Evolutionary conservation across 805 yeast species (phyloP), one percentile per base, ranked within the genome.

Genomic region (Schwanniomyces sp.): DNA sequence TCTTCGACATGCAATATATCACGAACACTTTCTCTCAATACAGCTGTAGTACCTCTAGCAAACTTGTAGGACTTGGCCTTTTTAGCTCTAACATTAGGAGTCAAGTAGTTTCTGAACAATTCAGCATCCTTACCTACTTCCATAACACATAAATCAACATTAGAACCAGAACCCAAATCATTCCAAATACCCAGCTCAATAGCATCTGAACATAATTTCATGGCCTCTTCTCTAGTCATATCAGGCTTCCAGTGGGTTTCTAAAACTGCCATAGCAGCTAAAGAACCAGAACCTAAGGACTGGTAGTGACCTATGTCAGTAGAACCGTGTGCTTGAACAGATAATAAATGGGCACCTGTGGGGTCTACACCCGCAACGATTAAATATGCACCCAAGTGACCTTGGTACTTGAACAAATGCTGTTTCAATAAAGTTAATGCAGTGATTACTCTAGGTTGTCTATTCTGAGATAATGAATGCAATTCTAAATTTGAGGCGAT

Each of bases 301-400:
- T 86, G 88, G 68, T 91, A 94, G 59, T 83, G 88, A 7, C 98
- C 98, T 52, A 92, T 87, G 69, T 94, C 99, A 11, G 98, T 91
- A 7, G 97, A 90, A 16, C 99, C 99, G 66, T 94, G 99, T 3
- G 99, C 99, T 59, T 94, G 98, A 36, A 92, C 86, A 1, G 96
- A 85, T 67, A 89, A 85, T 61, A 94, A 76, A 62, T 91, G 96
- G 1, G 97, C 88, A 12, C 99, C 99, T 0, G 97, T 88, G 34
- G 98, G 95, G 64, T 94, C 99, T 26, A 83, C 88, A 50, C 99
- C 99, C 0, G 97, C 99, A n/a, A 94, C 95, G 73, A 94, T 95
- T 64, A 94, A 74, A 68, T 94, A 92, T 1, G 99, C 99, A 52
- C 99, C 99, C 57, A 94, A 77, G 62, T 94, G 95, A 49, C 99